A percentile compares a stretch with the other conserved stretches of the same genome.
Evolutionary conservation across 441 rosid species (phyloP).

Genomic region (Omphalea diandra): DNA sequence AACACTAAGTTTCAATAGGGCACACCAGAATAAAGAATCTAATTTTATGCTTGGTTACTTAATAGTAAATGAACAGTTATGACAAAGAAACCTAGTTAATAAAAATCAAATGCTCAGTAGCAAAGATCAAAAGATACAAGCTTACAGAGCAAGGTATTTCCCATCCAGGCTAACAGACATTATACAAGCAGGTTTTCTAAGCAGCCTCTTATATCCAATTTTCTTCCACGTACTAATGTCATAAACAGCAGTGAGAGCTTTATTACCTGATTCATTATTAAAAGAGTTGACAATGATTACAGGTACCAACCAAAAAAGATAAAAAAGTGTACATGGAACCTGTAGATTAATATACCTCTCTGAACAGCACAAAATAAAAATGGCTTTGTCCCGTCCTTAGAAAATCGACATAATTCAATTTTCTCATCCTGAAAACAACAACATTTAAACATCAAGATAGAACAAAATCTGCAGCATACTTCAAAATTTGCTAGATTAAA

Average conservation of each 20-base stretch:
- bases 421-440: slow-evolving; percentile 62
- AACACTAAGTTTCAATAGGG: slow-evolving; percentile 1
- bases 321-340: not conserved
- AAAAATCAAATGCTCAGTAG: not conserved
- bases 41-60: not conserved
- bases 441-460: slow-evolving; percentile 13
- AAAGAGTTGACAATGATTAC: slow-evolving; percentile 11
- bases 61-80: not conserved
- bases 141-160: slow-evolving; percentile 93
- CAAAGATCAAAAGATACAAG: slow-evolving; percentile 7
- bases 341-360: slow-evolving; percentile 47
- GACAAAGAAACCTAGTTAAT: not conserved
- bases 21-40: not conserved
- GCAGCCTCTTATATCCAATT: slow-evolving; percentile 88
- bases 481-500: slow-evolving; percentile 6
- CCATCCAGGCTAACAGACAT: slow-evolving; percentile 95
- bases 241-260: slow-evolving; percentile 68
- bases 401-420: slow-evolving; percentile 80
- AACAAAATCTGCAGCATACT: slow-evolving; percentile 12
- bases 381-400: slow-evolving; percentile 94
- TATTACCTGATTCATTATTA: slow-evolving; percentile 55
- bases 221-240: slow-evolving; percentile 93
- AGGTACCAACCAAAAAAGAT: not conserved
- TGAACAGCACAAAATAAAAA: slow-evolving; percentile 83
- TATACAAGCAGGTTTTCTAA: slow-evolving; percentile 67